Evolutionary conservation across 352 stramenopile genomes (phyloP), one percentile per base, ranked within the genome.

Genomic region (Phytopythium chamaehyphon): DNA sequence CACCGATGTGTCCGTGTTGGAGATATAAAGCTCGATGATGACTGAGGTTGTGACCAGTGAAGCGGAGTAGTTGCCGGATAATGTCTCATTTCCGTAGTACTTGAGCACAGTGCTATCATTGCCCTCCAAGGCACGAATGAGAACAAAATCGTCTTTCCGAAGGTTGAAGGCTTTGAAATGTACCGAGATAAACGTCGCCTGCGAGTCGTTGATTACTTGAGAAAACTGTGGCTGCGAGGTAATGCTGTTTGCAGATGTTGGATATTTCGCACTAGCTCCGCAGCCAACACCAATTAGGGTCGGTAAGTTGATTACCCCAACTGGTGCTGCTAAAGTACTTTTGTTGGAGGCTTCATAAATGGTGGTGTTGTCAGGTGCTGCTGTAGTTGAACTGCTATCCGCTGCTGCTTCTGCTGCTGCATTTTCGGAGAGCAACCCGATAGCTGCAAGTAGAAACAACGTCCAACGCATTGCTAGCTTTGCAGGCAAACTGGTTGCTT

Each of bases 91-190:
- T 5, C 44, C 55, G 37, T 72, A 68, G 43, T 75, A 83, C 37
- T 62, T 57, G 37, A 75, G 57, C 9, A 64, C 53, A 6, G 49
- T 64, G 6, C 52, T 60, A 28, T 80, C 62, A 3, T 53, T 68
- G 14, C 18, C 37, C 6, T 21, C 37, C 5, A 67, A 62, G 1
- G 77, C 42, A 4, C 65, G 65, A 8, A 90, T 48, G 31, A 73
- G 42, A 14, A 92, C 55, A 46, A 76, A 83, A 52, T 92, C 82
- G 36, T 54, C 60, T 0, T 64, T 52, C 0, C 78, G 79, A 9
- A 92, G 58, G 40, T 88, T 82, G 61, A 90, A 88, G 36, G 71
- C 26, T 7, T 69, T 64, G 40, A 92, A 86, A 54, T 90, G 69
- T 36, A 92, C 42, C 14, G 72, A 54, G 39, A 88, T 61, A 45